A percentile compares a stretch with the other conserved stretches of the same genome.
phyloP scores from a whole-genome alignment of 345 rosid species.

The Camelina hispida region DNA sequence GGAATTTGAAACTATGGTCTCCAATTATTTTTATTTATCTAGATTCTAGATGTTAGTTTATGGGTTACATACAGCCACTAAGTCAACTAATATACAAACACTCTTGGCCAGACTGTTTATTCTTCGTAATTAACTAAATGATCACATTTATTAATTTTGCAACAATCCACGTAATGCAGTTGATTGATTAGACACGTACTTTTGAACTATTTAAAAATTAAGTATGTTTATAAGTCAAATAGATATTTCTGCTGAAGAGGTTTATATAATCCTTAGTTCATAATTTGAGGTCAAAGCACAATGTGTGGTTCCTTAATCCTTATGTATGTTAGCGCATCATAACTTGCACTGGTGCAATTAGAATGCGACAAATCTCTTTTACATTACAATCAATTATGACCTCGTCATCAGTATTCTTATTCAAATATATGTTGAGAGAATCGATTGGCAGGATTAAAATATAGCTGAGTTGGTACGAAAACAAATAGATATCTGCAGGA shows the following conservation, averaged over 20 bases:
- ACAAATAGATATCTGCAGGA: not conserved
- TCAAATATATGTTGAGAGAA: constrained; percentile 15
- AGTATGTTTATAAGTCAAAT: constrained; percentile 35
- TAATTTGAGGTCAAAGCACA: constrained; percentile 29
- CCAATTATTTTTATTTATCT: not conserved
- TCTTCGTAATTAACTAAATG: constrained; percentile 25
- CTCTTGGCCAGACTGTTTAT: constrained; percentile 33
- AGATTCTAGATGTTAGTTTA: not conserved
- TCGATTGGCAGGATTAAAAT: constrained; percentile 9
- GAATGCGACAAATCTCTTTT: constrained; percentile 2
- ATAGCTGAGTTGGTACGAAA: constrained; percentile 14
- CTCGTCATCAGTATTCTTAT: constrained; percentile 14
- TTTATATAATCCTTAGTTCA: constrained; percentile 23
- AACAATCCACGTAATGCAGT: constrained; percentile 36
- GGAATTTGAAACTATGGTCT: not conserved
- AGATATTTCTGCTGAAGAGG: constrained; percentile 1
- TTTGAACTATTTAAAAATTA: constrained; percentile 8
- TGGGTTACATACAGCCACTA: constrained; percentile 30
- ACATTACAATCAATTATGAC: not conserved
- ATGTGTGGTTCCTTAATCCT: constrained; percentile 19
- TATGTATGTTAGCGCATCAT: constrained; percentile 31
- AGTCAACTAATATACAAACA: constrained; percentile 44
- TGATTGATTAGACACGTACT: constrained; percentile 37
- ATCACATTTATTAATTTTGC: constrained; percentile 27
- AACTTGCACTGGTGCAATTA: constrained; percentile 24